phyloP scores from a whole-genome alignment of 768 basidiomycete species.

The Boletus edulis region DNA sequence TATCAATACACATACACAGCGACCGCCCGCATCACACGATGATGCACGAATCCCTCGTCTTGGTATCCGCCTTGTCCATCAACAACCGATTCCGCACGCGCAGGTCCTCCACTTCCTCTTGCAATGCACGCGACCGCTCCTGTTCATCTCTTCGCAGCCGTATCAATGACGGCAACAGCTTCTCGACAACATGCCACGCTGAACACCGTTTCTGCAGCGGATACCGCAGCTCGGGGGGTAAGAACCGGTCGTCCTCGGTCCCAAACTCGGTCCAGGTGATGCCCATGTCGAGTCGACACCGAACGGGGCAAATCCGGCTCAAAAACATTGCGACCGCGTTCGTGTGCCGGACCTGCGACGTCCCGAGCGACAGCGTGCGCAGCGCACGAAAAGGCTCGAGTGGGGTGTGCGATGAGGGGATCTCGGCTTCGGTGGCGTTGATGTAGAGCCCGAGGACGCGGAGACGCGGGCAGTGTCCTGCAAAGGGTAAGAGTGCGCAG shows the following conservation, averaged over 20 bases:
- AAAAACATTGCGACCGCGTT: conserved; percentile 51
- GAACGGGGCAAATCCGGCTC: conserved; percentile 46
- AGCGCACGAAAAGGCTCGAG: conserved; percentile 23
- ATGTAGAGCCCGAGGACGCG: conserved; percentile 37
- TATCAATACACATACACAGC: no score
- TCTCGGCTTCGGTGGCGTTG: conserved; percentile 28
- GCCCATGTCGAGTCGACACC: conserved; percentile 43
- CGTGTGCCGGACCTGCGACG: conserved; percentile 44
- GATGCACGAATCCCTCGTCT: conserved; percentile 29
- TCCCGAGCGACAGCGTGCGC: conserved; percentile 43
- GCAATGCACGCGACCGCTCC: conserved; percentile 35
- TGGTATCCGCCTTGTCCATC: conserved; percentile 31
- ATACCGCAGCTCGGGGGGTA: conserved; percentile 2
- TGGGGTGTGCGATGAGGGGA: conserved; percentile 2
- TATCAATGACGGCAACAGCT: conserved; percentile 43
- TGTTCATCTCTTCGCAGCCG: conserved; percentile 44
- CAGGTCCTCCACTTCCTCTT: conserved; percentile 50
- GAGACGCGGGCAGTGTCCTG: conserved; percentile 37
- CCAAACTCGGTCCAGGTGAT: conserved; percentile 44
- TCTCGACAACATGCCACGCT: conserved; percentile 43
- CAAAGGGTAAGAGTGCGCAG: conserved; percentile 39
- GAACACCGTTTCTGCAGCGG: conserved; percentile 24
- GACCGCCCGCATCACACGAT: conserved; percentile 17
- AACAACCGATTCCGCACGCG: conserved; percentile 43
- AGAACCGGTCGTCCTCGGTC: conserved; percentile 3